Evolutionary conservation across 2,329 filamentous ascomycete species (phyloP), one percentile per base, ranked within the genome.

Genomic region (Bipolaris cookei): DNA sequence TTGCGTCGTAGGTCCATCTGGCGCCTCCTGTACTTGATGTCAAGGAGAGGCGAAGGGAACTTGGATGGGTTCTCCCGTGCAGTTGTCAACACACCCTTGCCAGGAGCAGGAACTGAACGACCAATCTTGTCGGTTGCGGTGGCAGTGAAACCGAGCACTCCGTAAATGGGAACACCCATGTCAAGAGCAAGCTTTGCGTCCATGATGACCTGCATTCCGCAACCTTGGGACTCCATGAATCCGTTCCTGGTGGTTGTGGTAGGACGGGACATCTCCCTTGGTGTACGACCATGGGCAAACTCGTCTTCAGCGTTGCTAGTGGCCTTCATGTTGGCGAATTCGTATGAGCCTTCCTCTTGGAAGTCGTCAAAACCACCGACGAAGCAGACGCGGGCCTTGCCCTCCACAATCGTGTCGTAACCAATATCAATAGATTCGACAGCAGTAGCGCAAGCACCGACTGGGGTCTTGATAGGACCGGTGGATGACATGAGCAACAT

Each of bases 261-360:
- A 4, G 95, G 95, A 61, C 95, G 90, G 30, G 96, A 99, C 95
- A 99, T 99, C 80, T 99, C 95, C 78, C 89, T 87, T 11, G 95
- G 94, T 47, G 95, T 98, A 65, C 95, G 91, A 45, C 95, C 95
- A 72, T 98, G 95, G 8, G 88, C 92, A 69, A 99, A 91, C 78
- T 99, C 96, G 67, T 98, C 93, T 60, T 97, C 90, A 23, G 94
- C 93, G 75, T 98, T 99, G 85, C 93, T 97, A 54, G 95, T 99
- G 58, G 95, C 95, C 81, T 97, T 96, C 95, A 99, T 99, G 84
- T 99, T 99, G 83, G 95, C 95, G 77, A 99, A 99, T 79, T 99
- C 95, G 74, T 97, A 99, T 1, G 95, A 99, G 50, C 95, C 96
- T 81, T 99, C 95, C 81, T 99, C 95, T 73, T 96, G 92, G 83